Conservation (phyloP, 1,139 yeast species). For the Blastobotrys proliferans region DNA sequence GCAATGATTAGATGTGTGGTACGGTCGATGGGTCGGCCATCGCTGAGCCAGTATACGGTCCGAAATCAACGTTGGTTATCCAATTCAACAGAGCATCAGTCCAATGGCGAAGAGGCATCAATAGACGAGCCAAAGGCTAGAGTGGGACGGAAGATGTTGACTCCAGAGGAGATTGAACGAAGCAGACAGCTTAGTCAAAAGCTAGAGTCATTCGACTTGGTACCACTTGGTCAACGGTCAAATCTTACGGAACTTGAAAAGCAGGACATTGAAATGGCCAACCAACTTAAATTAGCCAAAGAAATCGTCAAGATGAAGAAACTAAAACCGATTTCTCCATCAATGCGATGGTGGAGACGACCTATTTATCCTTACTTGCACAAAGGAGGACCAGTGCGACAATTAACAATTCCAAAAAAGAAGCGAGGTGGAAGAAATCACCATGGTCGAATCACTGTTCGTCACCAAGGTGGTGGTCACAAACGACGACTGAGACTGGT, state of each 20-base stretch:
- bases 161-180: conserved; percentile 9
- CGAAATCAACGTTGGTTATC: no score
- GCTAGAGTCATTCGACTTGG: conserved; percentile 20
- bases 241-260: conserved; percentile 64
- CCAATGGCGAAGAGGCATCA: no score
- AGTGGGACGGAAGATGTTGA: conserved; percentile 9
- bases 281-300: conserved; percentile 70
- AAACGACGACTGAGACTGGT: conserved; percentile 80
- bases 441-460: conserved; percentile 80
- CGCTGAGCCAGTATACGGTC: no score
- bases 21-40: no score
- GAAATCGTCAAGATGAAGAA: conserved; percentile 68
- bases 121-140: conserved; percentile 11
- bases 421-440: conserved; percentile 86
- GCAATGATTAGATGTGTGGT: no score
- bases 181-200: conserved; percentile 5
- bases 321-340: conserved; percentile 80
- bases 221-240: conserved; percentile 29
- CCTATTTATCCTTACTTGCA: conserved; percentile 85
- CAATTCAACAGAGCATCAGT: no score
- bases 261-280: conserved; percentile 67
- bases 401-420: conserved; percentile 70
- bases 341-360: conserved; percentile 81
- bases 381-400: conserved; percentile 77
- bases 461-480: conserved; percentile 98